These are phyloP conservation scores for Sporothrix euskadiensis DNA, from an alignment of 2,329 filamentous ascomycete species.

Conservation along the genomic window DNA sequence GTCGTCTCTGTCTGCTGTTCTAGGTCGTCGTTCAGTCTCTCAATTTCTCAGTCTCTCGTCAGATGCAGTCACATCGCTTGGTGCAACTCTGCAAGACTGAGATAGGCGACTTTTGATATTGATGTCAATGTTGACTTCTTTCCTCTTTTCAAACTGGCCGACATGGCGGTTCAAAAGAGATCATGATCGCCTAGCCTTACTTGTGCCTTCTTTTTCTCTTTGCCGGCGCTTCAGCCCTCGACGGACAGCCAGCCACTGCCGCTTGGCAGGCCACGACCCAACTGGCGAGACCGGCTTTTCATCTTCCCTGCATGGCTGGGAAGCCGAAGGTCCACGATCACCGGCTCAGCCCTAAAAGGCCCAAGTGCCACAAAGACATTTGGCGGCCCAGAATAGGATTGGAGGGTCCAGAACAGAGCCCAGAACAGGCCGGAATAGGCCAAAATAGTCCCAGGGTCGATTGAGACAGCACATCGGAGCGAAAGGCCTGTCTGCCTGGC, in stretches of 20 bases:
- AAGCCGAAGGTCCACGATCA: neutral
- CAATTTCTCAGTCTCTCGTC: neutral
- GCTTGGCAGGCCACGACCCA: neutral
- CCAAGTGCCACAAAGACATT: slow-evolving; percentile 1
- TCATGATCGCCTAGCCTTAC: no score
- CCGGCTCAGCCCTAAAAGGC: neutral
- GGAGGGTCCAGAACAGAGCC: neutral
- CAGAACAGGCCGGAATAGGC: neutral
- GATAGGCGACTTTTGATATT: neutral
- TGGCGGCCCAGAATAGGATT: neutral
- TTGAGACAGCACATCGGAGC: neutral
- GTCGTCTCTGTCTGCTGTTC: neutral
- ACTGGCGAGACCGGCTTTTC: neutral
- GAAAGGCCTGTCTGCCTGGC: neutral
- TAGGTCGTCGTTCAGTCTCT: neutral
- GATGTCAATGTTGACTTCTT: no score
- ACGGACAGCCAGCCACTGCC: slow-evolving; percentile 9
- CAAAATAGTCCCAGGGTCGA: neutral
- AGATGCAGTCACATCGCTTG: slow-evolving; percentile 12
- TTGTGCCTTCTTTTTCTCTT: neutral
- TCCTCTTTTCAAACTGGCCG: no score
- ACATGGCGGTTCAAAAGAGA: no score
- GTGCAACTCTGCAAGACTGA: slow-evolving; percentile 15
- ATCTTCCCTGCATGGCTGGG: neutral
- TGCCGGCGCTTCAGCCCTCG: slow-evolving; percentile 8